Percentiles rank a stretch among this genome's conserved stretches.
Conservation (phyloP, 1,139 yeast genomes). For the Candida tetrigidarum region DNA sequence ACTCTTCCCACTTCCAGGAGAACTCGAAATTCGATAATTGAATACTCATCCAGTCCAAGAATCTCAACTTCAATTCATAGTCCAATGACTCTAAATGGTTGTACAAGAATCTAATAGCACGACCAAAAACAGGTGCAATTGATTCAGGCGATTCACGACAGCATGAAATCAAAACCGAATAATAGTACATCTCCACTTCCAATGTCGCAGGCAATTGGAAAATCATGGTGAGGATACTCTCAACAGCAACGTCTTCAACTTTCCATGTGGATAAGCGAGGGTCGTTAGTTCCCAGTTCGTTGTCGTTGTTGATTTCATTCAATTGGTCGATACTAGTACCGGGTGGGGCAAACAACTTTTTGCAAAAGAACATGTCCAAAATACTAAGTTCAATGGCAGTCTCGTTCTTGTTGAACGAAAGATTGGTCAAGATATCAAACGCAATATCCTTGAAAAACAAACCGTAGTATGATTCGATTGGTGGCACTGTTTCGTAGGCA, state of each 20-base stretch:
- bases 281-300: slow-evolving; percentile 41
- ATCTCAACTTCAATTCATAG: slow-evolving; percentile 73
- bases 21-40: slow-evolving; percentile 94
- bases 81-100: slow-evolving; percentile 69
- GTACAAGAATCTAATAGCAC: slow-evolving; percentile 88
- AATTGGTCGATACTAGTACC: slow-evolving; percentile 83
- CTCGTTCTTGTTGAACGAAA: slow-evolving; percentile 89
- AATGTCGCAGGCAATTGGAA: slow-evolving; percentile 73
- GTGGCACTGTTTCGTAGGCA: slow-evolving; percentile 74
- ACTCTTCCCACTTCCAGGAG: slow-evolving; percentile 98
- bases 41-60: slow-evolving; percentile 90
- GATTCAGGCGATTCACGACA: slow-evolving; percentile 88
- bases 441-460: slow-evolving; percentile 75
- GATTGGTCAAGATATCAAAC: slow-evolving; percentile 72
- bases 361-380: slow-evolving; percentile 73
- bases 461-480: slow-evolving; percentile 55
- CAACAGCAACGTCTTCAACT: slow-evolving; percentile 88
- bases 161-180: slow-evolving; percentile 85
- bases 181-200: slow-evolving; percentile 77
- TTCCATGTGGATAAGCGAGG: slow-evolving; percentile 78
- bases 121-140: slow-evolving; percentile 93
- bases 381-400: slow-evolving; percentile 84
- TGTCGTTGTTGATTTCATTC: slow-evolving; percentile 38
- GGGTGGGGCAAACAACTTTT: slow-evolving; percentile 76
- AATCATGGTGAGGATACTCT: slow-evolving; percentile 76